Evolutionary conservation across 148 eudicot genomes (phyloP), one percentile per base, ranked within the genome.

Genomic region (Fallopia convolvulus): DNA sequence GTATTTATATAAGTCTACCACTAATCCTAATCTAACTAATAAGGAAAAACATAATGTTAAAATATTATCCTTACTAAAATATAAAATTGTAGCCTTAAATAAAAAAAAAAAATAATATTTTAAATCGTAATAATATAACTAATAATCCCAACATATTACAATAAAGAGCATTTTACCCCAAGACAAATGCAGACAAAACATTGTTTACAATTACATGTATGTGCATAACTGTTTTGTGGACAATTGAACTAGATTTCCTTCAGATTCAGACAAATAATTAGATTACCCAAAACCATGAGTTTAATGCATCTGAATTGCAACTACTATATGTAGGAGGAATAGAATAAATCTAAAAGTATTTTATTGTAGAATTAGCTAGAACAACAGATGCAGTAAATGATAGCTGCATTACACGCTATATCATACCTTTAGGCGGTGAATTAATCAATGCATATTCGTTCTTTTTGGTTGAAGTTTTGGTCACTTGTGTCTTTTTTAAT

Each of bases 381-480:
- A 18, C 33, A 72, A 26, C 20, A 39, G 32, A 6, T 20, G 9
- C 55, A 72, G 75, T 48, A 72, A 75, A 60, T n/a, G 42, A 60
- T 41, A 30, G 55, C 72, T 33, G 7, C 53, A 26, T 61, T 61
- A 72, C 32, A 6, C 32, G 18, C 21, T 72, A 20, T 72, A 61
- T 50, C 79, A 80, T 40, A 90, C 98, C 98, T 94, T 92, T 92
- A 30, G 98, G 98, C 74, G 98, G 98, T 36, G 93, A 86, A 77
- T 89, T n/a, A n/a, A n/a, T n/a, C n/a, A n/a, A n/a, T n/a, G n/a
- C n/a, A n/a, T n/a, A n/a, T n/a, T n/a, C n/a, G n/a, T n/a, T n/a
- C n/a, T n/a, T n/a, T n/a, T n/a, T 26, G 30, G 30, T 26, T 1
- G 0, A 26, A 26, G 30, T 26, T 26, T 26, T 26, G 30, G 30